Evolutionary conservation across 1,284 basidiomycete genomes (phyloP).

Genomic region (Cryptococcus depauperatus): DNA sequence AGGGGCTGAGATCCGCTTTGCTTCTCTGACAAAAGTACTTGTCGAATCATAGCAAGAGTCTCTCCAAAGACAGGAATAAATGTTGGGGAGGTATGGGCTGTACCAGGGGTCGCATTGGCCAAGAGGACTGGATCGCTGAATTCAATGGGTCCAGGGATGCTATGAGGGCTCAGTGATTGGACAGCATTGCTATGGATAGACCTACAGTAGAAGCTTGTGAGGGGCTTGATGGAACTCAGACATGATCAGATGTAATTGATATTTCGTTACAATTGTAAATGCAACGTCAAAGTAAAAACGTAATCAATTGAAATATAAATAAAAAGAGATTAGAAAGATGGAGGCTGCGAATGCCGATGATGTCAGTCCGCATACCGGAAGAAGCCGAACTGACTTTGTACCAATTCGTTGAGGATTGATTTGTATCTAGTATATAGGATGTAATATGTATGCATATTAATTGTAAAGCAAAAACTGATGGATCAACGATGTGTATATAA

Average conservation of each 20-base stretch:
- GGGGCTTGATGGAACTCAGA: constrained; percentile 33
- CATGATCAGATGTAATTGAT: constrained; percentile 17
- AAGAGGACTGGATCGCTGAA: constrained; percentile 45
- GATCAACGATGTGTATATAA: neutral
- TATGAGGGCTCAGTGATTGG: constrained; percentile 6
- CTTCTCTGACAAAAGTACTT: constrained; percentile 66
- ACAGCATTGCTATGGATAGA: neutral
- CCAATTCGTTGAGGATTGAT: too few relatives aligned
- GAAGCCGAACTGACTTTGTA: too few relatives aligned
- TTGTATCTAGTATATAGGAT: too few relatives aligned
- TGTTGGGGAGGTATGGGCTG: constrained; percentile 84
- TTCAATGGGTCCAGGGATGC: constrained; percentile 46
- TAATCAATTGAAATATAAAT: neutral
- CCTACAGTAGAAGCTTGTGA: constrained; percentile 45
- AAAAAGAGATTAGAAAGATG: neutral
- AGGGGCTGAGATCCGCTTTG: constrained; percentile 60
- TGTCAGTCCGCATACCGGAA: neutral
- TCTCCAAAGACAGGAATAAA: constrained; percentile 88
- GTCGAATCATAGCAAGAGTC: constrained; percentile 74
- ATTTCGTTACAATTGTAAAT: neutral
- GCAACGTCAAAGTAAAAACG: neutral
- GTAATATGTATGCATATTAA: too few relatives aligned
- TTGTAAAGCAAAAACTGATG: too few relatives aligned
- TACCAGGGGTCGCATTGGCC: constrained; percentile 53
- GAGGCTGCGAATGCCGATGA: neutral